Evolutionary conservation across 1,139 yeast species (phyloP).

Genomic region (Meyerozyma smithsonii): DNA sequence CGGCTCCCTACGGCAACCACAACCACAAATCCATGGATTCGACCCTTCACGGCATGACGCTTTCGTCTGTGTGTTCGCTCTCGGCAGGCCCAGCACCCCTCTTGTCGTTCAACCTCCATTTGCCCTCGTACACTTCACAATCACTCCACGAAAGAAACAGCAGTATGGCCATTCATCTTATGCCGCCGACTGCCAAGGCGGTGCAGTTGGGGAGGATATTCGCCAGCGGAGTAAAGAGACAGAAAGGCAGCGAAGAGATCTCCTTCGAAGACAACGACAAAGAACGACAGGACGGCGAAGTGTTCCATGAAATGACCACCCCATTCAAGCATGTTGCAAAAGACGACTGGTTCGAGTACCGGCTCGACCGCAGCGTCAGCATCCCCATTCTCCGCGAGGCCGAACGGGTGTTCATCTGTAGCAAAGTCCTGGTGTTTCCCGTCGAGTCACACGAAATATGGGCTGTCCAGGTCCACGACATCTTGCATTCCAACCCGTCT

Average conservation of each 20-base stretch:
- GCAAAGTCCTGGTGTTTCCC: constrained; percentile 45
- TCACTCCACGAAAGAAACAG: constrained; percentile 50
- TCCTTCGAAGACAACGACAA: background rate
- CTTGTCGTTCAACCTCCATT: constrained; percentile 74
- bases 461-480: constrained; percentile 64
- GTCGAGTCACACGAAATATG: constrained; percentile 86
- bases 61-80: constrained; percentile 76
- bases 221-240: constrained; percentile 49
- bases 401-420: constrained; percentile 63
- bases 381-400: constrained; percentile 55
- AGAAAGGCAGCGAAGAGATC: constrained; percentile 12
- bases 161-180: constrained; percentile 67
- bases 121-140: constrained; percentile 74
- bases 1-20: constrained; percentile 24
- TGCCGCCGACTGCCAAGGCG: constrained; percentile 53
- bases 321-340: constrained; percentile 9
- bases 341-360: constrained; percentile 5
- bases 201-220: constrained; percentile 54
- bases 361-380: background rate
- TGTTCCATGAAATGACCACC: constrained; percentile 43
- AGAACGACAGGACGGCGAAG: constrained; percentile 28
- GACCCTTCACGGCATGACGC: constrained; percentile 63
- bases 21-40: constrained; percentile 8
- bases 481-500: constrained; percentile 1
- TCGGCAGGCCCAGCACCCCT: constrained; percentile 70